phyloP scores from a whole-genome alignment of 1,284 basidiomycete genomes.

The Peniophora sp. region DNA sequence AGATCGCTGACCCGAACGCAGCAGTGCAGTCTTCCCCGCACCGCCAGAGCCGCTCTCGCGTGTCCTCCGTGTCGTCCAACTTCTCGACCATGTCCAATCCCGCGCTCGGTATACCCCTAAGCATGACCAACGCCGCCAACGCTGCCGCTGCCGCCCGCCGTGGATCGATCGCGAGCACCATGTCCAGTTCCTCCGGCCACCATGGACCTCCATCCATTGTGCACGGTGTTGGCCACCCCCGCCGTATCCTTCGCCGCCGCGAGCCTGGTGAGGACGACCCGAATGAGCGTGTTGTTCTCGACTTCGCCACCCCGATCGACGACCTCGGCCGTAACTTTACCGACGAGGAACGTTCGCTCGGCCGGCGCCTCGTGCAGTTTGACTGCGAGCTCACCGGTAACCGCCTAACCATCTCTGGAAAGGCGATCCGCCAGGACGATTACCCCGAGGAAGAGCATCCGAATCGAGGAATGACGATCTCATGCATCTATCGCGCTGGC shows the following conservation, averaged over 20 bases:
- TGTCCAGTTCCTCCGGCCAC: background rate
- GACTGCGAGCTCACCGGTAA: slow-evolving; percentile 52
- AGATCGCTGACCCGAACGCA: slow-evolving; percentile 2
- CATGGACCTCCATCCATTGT: too few species aligned
- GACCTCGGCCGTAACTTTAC: slow-evolving; percentile 48
- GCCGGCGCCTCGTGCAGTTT: slow-evolving; percentile 70
- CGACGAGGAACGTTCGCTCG: slow-evolving; percentile 44
- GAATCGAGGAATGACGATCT: slow-evolving; percentile 55
- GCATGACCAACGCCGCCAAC: background rate
- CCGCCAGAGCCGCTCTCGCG: background rate
- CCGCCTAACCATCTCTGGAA: slow-evolving; percentile 57
- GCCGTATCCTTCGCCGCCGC: slow-evolving; percentile 11
- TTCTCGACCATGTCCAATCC: background rate
- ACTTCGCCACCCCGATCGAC: slow-evolving; percentile 47
- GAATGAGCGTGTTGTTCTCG: slow-evolving; percentile 35
- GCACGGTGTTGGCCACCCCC: background rate
- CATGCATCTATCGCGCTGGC: slow-evolving; percentile 86
- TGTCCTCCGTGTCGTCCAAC: background rate
- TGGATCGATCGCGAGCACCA: background rate
- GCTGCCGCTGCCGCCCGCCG: background rate
- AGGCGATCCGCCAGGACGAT: slow-evolving; percentile 50
- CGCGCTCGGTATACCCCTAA: background rate
- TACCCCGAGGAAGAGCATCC: slow-evolving; percentile 28
- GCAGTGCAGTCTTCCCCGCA: slow-evolving; percentile 5
- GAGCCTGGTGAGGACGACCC: slow-evolving; percentile 30